These are phyloP conservation scores for Penicillium janthinellum DNA, from an alignment of 2,329 filamentous ascomycete species.

Conservation along the genomic window DNA sequence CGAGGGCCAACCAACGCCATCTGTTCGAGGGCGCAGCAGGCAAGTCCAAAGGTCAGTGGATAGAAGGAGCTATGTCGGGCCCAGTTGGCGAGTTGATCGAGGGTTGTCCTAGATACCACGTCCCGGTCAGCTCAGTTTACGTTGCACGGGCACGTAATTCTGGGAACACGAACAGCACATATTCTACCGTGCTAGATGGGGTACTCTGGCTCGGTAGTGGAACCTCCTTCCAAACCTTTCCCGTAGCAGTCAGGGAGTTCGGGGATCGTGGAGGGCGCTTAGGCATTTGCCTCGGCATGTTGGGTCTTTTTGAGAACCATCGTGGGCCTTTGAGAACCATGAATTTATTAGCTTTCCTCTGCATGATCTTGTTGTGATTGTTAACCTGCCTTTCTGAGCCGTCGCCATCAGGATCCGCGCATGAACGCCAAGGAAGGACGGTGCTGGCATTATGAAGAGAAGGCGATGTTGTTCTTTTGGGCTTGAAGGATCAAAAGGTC, in stretches of 20 bases:
- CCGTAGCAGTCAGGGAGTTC: not conserved
- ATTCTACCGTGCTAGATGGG: not conserved
- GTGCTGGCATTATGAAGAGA: not conserved
- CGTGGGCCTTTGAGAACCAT: not conserved
- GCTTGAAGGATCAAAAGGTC: too few relatives aligned
- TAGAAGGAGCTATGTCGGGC: slow-evolving; percentile 80
- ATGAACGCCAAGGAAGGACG: not conserved
- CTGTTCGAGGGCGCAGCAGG: slow-evolving; percentile 90
- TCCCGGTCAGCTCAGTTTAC: not conserved
- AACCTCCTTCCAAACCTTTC: not conserved
- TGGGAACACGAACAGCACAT: not conserved
- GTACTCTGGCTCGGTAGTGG: not conserved
- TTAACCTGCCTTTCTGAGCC: not conserved
- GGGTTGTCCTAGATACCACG: not conserved
- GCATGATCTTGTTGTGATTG: not conserved
- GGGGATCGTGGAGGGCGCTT: not conserved
- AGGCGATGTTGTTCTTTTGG: too few relatives aligned
- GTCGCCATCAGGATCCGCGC: not conserved
- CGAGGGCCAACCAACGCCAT: slow-evolving; percentile 83
- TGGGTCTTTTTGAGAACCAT: not conserved
- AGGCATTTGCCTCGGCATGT: not conserved
- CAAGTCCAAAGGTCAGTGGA: slow-evolving; percentile 86
- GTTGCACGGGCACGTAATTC: not conserved
- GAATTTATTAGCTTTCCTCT: not conserved
- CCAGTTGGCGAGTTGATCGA: slow-evolving; percentile 61